phyloP scores from a whole-genome alignment of 1,139 yeast genomes.

The Groenewaldozyma auringiensis region DNA sequence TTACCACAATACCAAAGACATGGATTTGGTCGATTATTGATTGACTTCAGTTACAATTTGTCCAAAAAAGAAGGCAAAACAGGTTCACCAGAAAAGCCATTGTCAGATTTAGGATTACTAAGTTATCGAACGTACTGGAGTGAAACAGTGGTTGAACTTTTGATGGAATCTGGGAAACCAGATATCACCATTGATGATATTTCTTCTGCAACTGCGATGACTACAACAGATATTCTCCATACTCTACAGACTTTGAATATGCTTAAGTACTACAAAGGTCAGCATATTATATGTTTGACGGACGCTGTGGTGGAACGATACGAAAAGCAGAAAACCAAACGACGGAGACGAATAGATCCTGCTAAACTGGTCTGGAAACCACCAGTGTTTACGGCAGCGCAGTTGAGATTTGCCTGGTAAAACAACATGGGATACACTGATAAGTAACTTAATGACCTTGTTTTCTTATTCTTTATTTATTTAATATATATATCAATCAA shows the following conservation, averaged over 20 bases:
- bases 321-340: conserved; percentile 64
- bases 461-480: not conserved
- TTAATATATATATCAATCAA: conserved; percentile 43
- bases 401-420: conserved; percentile 91
- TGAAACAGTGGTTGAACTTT: conserved; percentile 67
- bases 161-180: conserved; percentile 53
- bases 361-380: conserved; percentile 80
- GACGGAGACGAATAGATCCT: conserved; percentile 72
- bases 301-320: conserved; percentile 74
- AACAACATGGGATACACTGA: too few species aligned
- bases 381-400: conserved; percentile 93
- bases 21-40: conserved; percentile 86
- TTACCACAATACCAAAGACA: conserved; percentile 92
- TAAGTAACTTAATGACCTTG: too few species aligned
- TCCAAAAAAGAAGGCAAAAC: conserved; percentile 80
- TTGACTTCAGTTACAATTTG: conserved; percentile 87
- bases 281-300: conserved; percentile 85
- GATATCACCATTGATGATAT: conserved; percentile 92
- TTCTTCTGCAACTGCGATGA: conserved; percentile 81
- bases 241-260: conserved; percentile 87
- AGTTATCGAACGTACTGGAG: conserved; percentile 97
- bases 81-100: conserved; percentile 96
- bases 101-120: conserved; percentile 85
- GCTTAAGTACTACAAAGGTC: conserved; percentile 88
- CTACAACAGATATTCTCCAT: conserved; percentile 90